Evolutionary conservation across 345 rosid species (phyloP).

Genomic region (Moricandia arvensis): DNA sequence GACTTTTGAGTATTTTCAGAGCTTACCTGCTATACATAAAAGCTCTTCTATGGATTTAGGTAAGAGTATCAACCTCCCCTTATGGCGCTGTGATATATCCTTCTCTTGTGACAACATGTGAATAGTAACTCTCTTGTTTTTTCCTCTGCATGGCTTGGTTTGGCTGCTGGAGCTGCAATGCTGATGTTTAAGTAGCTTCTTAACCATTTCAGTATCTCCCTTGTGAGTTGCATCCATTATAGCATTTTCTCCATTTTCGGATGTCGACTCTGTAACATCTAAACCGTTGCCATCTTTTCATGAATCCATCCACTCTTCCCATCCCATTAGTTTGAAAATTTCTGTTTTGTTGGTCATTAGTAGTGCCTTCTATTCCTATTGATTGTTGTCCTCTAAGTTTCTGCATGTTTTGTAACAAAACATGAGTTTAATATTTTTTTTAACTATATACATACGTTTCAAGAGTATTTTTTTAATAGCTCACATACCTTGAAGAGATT

Average conservation of each 20-base stretch:
- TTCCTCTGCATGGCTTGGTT: conserved; percentile 22
- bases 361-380: conserved; percentile 36
- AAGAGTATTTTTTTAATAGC: neutral
- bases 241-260: conserved; percentile 46
- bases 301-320: conserved; percentile 37
- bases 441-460: neutral
- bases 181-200: conserved; percentile 50
- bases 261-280: conserved; percentile 29
- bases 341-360: conserved; percentile 38
- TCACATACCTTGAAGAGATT: conserved; percentile 65
- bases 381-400: conserved; percentile 53
- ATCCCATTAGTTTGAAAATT: conserved; percentile 26
- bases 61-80: conserved; percentile 64
- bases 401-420: conserved; percentile 42
- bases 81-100: conserved; percentile 36
- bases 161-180: conserved; percentile 38
- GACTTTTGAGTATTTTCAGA: conserved; percentile 4
- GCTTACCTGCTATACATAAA: conserved; percentile 80
- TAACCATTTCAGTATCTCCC: conserved; percentile 57
- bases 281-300: conserved; percentile 24
- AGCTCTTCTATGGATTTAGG: conserved; percentile 81
- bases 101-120: conserved; percentile 52
- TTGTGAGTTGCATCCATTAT: conserved; percentile 50
- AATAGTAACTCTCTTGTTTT: conserved; percentile 74
- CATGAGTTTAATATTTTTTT: conserved; percentile 7